A percentile compares a stretch with the other conserved stretches of the same genome.
phyloP scores from a whole-genome alignment of 176 grass and related monocot species.

The Eragrostis curvula region DNA sequence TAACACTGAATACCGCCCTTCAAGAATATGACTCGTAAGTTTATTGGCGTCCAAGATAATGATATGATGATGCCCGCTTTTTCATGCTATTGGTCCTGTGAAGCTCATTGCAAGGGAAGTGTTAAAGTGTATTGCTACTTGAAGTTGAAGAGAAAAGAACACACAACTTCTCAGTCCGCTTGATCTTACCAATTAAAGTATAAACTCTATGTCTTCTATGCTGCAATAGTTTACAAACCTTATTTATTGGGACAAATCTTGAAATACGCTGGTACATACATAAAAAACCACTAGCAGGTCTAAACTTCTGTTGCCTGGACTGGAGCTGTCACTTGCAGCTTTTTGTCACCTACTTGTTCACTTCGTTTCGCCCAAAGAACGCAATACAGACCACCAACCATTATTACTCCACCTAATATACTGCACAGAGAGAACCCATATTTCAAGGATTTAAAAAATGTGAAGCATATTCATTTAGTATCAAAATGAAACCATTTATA shows the following conservation, averaged over 20 bases:
- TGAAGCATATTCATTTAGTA: neutral
- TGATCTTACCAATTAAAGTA: neutral
- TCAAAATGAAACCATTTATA: neutral
- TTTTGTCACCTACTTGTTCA: conserved; percentile 31
- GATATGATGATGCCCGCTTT: neutral
- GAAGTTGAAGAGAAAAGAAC: too few species aligned
- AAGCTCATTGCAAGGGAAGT: neutral
- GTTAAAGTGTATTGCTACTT: too few species aligned
- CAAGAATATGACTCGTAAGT: too few species aligned
- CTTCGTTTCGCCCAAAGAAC: conserved; percentile 55
- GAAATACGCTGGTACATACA: neutral
- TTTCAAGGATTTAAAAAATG: neutral
- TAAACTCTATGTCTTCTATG: neutral
- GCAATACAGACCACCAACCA: conserved; percentile 57
- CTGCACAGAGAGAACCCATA: conserved; percentile 6
- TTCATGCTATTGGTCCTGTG: neutral
- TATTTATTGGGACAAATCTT: neutral
- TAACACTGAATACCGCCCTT: too few species aligned
- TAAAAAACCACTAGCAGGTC: neutral
- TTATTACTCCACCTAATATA: conserved; percentile 46
- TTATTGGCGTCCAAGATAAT: too few species aligned
- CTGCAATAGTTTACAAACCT: too few species aligned
- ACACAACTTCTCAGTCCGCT: neutral
- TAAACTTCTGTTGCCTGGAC: conserved; percentile 24
- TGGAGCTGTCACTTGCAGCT: conserved; percentile 12